Percentiles rank a stretch among this genome's conserved stretches.
Evolutionary conservation across 805 yeast species (phyloP).

Genomic region (Saccharomycopsis babjevae): DNA sequence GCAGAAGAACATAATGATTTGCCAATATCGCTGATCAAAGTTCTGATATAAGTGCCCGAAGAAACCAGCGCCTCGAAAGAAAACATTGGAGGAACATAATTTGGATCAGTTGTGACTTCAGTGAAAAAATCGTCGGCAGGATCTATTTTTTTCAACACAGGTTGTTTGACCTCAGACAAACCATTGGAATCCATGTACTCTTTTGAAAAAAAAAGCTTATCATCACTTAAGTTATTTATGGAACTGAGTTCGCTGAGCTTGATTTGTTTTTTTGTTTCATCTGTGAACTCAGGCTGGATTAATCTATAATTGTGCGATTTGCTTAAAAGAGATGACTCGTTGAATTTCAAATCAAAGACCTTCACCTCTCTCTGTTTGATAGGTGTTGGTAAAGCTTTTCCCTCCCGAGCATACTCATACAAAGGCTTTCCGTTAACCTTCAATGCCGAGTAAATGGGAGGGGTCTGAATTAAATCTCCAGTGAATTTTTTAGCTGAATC

Average conservation of each 20-base stretch:
- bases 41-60: slow-evolving; percentile 91
- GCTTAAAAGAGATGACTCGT: slow-evolving; percentile 36
- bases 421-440: slow-evolving; percentile 91
- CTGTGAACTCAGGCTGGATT: slow-evolving; percentile 34
- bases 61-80: slow-evolving; percentile 74
- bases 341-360: slow-evolving; percentile 44
- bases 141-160: not conserved
- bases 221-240: slow-evolving; percentile 52
- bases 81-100: slow-evolving; percentile 51
- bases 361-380: slow-evolving; percentile 68
- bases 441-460: slow-evolving; percentile 90
- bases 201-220: slow-evolving; percentile 48
- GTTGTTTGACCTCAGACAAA: slow-evolving; percentile 24
- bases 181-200: slow-evolving; percentile 38
- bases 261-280: slow-evolving; percentile 29
- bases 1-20: slow-evolving; percentile 71
- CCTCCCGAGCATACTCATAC: slow-evolving; percentile 88
- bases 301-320: slow-evolving; percentile 45
- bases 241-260: slow-evolving; percentile 27
- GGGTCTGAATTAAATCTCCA: slow-evolving; percentile 81
- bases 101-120: slow-evolving; percentile 1
- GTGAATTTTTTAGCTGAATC: slow-evolving; percentile 50
- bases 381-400: slow-evolving; percentile 73
- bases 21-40: slow-evolving; percentile 82
- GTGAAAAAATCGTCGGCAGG: not conserved